Base-by-base conservation (phyloP, 805 yeast genomes). In the Saccharomycopsis synnaedendra region DNA sequence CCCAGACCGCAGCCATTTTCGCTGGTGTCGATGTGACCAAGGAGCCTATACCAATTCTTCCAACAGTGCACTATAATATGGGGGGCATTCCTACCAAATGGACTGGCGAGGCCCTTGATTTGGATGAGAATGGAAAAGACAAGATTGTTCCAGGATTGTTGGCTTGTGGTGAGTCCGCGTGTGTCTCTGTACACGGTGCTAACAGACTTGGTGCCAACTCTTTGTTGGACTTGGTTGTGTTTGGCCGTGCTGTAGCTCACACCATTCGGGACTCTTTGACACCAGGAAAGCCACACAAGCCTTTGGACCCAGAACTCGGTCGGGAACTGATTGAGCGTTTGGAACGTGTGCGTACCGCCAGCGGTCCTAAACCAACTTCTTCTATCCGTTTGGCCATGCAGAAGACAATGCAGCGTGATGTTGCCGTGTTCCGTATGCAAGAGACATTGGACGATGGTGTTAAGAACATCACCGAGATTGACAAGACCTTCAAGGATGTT, bases 21-120 rank as follows among this genome's bases (percentile, higher is more conserved):
- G 97, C 98, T 43, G 98, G 98, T 76, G 98, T 90, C 56, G 98
- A 90, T 69, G 97, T 90, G 56, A 93, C 98, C 51, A 93, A 93
- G 74, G 97, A 90, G 72, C 98, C 98, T 63, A 93, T 93, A 66
- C 98, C 97, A 60, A 89, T 90, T 60, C 70, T 93, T 59, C 98
- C 98, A 60, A 90, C 98, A 56, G 98, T 93, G 53, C 98, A 90
- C 71, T 90, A 93, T 76, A 90, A 90, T 71, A 90, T 90, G 98
- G 98, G 98, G 69, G 97, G 97, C 80, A 86, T 90, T 57, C 98
- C 98, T 67, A 93, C 98, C 57, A 86, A 83, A 68, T 93, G 87
- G 84, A 85, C 82, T 56, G 98, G 97, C 74, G 97, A 90, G 72
- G 97, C 80, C 46, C 65, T 90, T 54, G 86, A 86, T 42, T 63